Conservation (phyloP, 2,329 filamentous ascomycete species). For the Colletotrichum liaoningense region DNA sequence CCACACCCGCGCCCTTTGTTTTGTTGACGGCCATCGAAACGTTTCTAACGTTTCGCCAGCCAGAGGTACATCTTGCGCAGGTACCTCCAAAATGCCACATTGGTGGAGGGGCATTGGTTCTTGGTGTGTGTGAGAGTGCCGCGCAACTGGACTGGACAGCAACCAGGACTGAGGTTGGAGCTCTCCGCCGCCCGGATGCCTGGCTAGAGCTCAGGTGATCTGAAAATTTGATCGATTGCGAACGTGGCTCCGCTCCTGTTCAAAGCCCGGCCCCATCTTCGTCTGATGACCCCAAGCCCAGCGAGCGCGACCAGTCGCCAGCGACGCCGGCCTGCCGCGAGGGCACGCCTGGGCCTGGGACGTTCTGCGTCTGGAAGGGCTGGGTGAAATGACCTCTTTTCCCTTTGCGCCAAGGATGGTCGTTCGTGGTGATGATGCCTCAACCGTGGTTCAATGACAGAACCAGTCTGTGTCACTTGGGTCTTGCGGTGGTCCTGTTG, state of each 20-base stretch:
- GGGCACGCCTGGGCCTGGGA: constrained; percentile 15
- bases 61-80: constrained; percentile 11
- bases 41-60: constrained; percentile 14
- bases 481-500: not conserved
- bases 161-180: constrained; percentile 24
- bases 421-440: constrained; percentile 4
- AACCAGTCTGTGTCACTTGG: constrained; percentile 4
- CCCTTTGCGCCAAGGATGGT: constrained; percentile 14
- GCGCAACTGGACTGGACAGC: constrained; percentile 28
- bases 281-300: constrained; percentile 27
- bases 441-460: not conserved
- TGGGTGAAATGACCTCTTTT: constrained; percentile 20
- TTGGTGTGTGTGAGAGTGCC: constrained; percentile 12
- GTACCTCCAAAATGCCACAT: constrained; percentile 17
- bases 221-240: constrained; percentile 31
- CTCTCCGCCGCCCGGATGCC: constrained; percentile 29
- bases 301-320: constrained; percentile 28
- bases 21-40: not conserved
- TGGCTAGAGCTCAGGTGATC: constrained; percentile 34
- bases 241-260: constrained; percentile 31
- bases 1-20: not conserved
- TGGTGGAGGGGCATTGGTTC: constrained; percentile 17
- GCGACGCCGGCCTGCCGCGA: constrained; percentile 21
- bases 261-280: constrained; percentile 32
- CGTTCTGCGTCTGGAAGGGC: constrained; percentile 22